Evolutionary conservation across 2,329 filamentous ascomycete genomes (phyloP).

Genomic region (Colletotrichum sublineola): DNA sequence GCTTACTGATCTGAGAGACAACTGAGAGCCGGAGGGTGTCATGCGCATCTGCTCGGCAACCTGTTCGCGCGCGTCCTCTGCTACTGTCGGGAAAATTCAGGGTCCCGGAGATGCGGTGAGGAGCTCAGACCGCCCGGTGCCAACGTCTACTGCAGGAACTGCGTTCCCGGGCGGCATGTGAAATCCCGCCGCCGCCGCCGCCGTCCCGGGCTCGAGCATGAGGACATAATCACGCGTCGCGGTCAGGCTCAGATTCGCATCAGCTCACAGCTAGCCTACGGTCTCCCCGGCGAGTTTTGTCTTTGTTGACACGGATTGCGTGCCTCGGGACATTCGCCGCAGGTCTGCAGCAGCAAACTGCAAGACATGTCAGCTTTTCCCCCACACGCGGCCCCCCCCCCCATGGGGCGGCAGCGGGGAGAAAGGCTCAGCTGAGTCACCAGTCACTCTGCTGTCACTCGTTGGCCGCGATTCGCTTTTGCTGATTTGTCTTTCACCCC

Average conservation of each 20-base stretch:
- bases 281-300: background rate
- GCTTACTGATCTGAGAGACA: constrained; percentile 14
- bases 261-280: background rate
- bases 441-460: background rate
- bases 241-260: background rate
- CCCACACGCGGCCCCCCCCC: constrained; percentile 5
- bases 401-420: constrained; percentile 1
- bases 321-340: constrained; percentile 25
- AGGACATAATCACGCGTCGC: constrained; percentile 37
- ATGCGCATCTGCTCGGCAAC: constrained; percentile 20
- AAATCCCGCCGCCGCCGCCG: constrained; percentile 19
- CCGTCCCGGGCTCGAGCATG: constrained; percentile 19
- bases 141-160: constrained; percentile 40
- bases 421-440: constrained; percentile 14
- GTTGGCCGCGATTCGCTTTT: background rate
- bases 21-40: constrained; percentile 10
- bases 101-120: constrained; percentile 39
- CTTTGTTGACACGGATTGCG: background rate
- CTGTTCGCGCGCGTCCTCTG: constrained; percentile 5
- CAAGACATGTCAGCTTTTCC: constrained; percentile 9
- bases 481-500: background rate
- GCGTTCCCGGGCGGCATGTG: constrained; percentile 24
- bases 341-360: background rate
- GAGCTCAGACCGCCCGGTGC: constrained; percentile 10
- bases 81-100: constrained; percentile 26